These are phyloP conservation scores for Cynara cardunculus DNA, from an alignment of 129 eudicot species.

Conservation along the genomic window DNA sequence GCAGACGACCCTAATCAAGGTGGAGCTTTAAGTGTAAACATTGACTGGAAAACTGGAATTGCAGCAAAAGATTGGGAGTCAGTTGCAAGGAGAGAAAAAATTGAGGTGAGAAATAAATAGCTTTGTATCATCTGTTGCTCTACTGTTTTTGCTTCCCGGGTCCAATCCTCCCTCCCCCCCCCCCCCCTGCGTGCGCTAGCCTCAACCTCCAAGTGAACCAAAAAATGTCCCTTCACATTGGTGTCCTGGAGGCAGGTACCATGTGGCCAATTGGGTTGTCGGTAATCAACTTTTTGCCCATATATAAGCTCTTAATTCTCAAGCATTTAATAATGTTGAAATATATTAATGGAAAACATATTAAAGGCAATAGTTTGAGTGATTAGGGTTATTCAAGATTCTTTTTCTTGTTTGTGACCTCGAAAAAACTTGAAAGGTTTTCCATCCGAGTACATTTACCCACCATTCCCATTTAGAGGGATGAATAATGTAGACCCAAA, in stretches of 20 bases:
- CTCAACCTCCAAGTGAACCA: too few species aligned
- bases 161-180: too few species aligned
- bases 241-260: too few species aligned
- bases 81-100: constrained; percentile 84
- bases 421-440: not conserved
- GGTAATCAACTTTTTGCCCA: too few species aligned
- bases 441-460: not conserved
- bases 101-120: constrained; percentile 54
- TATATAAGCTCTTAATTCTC: not conserved
- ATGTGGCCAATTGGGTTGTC: too few species aligned
- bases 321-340: not conserved
- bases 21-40: constrained; percentile 68
- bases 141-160: too few species aligned
- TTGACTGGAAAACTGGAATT: constrained; percentile 93
- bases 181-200: too few species aligned
- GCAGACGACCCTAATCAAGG: constrained; percentile 54
- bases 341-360: not conserved
- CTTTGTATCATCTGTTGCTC: not conserved
- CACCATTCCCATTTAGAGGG: too few species aligned
- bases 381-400: not conserved
- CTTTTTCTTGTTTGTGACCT: not conserved
- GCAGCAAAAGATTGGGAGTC: constrained; percentile 98
- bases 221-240: too few species aligned
- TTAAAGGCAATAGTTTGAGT: not conserved
- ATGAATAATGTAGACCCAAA: too few species aligned